A percentile compares a stretch with the other conserved stretches of the same genome.
Evolutionary conservation across 352 stramenopile species (phyloP).

Genomic region (Globisporangium parvum): DNA sequence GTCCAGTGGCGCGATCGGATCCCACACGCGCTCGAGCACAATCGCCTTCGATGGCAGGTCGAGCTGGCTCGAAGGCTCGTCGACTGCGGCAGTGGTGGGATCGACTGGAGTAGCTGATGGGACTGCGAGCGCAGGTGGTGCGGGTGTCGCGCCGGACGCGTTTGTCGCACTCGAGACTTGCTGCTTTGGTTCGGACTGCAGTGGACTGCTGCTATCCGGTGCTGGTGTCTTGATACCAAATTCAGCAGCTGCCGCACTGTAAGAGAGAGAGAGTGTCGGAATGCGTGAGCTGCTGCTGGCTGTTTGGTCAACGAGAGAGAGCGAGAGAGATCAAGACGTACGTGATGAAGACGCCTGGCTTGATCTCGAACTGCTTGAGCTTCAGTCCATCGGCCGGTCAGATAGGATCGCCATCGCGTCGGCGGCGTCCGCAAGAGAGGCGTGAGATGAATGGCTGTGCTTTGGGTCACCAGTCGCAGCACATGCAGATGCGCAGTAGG

Average conservation of each 20-base stretch:
- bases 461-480: not conserved
- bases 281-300: not conserved
- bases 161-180: not conserved
- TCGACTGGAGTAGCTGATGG: too few relatives aligned
- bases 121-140: not conserved
- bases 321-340: constrained; percentile 17
- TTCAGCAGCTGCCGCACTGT: constrained; percentile 37
- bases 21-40: constrained; percentile 55
- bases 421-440: constrained; percentile 15
- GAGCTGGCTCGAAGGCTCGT: constrained; percentile 3
- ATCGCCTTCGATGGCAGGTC: constrained; percentile 56
- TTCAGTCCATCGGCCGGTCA: constrained; percentile 10
- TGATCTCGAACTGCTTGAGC: constrained; percentile 81
- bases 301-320: not conserved
- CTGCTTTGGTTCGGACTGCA: not conserved
- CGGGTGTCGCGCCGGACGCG: not conserved
- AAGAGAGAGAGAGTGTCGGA: too few relatives aligned
- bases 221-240: constrained; percentile 31
- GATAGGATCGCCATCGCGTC: too few relatives aligned
- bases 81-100: not conserved
- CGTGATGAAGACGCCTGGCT: constrained; percentile 79
- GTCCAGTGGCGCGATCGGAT: constrained; percentile 43
- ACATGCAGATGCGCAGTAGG: not conserved
- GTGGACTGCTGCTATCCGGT: not conserved
- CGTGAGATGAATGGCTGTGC: constrained; percentile 16